These are phyloP conservation scores for Graphiopsis chlorocephala DNA, from an alignment of 2,329 filamentous ascomycete genomes.

Conservation along the genomic window DNA sequence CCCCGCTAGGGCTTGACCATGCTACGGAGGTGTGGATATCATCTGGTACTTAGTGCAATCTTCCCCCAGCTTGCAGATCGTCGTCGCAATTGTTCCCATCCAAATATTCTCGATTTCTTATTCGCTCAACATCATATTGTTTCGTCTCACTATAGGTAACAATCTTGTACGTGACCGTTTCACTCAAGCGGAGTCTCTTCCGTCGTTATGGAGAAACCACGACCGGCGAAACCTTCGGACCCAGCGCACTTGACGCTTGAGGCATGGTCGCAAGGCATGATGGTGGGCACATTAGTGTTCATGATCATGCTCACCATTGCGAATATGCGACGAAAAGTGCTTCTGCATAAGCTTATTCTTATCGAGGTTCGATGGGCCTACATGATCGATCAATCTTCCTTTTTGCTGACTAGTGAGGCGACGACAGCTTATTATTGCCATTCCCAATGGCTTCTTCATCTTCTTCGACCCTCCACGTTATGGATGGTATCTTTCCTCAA, in stretches of 20 bases:
- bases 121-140: background rate
- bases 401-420: background rate
- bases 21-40: background rate
- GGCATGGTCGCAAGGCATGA: slow-evolving; percentile 36
- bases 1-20: background rate
- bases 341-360: slow-evolving; percentile 1
- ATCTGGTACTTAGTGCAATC: background rate
- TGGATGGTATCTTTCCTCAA: slow-evolving; percentile 3
- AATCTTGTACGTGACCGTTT: background rate
- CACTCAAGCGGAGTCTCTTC: background rate
- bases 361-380: background rate
- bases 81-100: background rate
- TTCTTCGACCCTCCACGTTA: background rate
- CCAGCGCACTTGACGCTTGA: slow-evolving; percentile 1
- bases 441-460: slow-evolving; percentile 2
- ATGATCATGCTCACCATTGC: slow-evolving; percentile 3
- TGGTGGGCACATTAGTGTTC: slow-evolving; percentile 6
- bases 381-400: slow-evolving; percentile 55
- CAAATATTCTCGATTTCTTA: background rate
- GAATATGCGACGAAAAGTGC: slow-evolving; percentile 5
- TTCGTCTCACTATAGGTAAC: background rate
- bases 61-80: background rate
- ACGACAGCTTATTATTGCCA: slow-evolving; percentile 13
- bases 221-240: background rate
- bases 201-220: background rate